A percentile compares a stretch with the other conserved stretches of the same genome.
phyloP scores from a whole-genome alignment of 331 rosid species.

The Pyrus hybrid region DNA sequence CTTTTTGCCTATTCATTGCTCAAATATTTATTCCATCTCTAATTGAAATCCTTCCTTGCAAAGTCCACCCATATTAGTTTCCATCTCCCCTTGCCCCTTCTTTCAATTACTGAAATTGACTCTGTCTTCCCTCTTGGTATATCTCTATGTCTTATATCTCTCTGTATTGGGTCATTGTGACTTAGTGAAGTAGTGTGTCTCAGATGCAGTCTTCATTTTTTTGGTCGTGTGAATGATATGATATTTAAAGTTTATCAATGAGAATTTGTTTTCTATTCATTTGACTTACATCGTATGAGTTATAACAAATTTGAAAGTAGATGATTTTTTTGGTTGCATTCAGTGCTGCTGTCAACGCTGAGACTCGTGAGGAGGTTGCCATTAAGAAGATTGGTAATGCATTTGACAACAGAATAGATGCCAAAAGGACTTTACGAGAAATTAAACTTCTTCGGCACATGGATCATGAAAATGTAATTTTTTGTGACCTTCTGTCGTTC shows the following conservation, averaged over 20 bases:
- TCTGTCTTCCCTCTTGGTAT: neutral
- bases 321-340: slow-evolving; percentile 26
- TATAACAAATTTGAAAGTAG: slow-evolving; percentile 25
- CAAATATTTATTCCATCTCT: neutral
- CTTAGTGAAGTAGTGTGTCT: neutral
- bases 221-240: neutral
- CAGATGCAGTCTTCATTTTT: neutral
- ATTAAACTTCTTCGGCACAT: slow-evolving; percentile 90
- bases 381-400: slow-evolving; percentile 98
- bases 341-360: slow-evolving; percentile 90
- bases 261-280: slow-evolving; percentile 9
- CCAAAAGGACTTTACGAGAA: slow-evolving; percentile 91
- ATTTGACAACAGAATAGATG: slow-evolving; percentile 93
- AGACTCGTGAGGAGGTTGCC: slow-evolving; percentile 86
- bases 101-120: neutral
- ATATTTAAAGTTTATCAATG: neutral
- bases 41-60: neutral
- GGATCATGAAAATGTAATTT: slow-evolving; percentile 90
- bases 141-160: neutral
- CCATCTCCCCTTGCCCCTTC: neutral
- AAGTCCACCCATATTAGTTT: neutral
- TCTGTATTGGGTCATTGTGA: neutral
- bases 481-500: slow-evolving; percentile 5
- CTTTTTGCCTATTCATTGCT: neutral
- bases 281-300: slow-evolving; percentile 6